phyloP scores from a whole-genome alignment of 1,139 yeast species.

The Diutina neorugosa region DNA sequence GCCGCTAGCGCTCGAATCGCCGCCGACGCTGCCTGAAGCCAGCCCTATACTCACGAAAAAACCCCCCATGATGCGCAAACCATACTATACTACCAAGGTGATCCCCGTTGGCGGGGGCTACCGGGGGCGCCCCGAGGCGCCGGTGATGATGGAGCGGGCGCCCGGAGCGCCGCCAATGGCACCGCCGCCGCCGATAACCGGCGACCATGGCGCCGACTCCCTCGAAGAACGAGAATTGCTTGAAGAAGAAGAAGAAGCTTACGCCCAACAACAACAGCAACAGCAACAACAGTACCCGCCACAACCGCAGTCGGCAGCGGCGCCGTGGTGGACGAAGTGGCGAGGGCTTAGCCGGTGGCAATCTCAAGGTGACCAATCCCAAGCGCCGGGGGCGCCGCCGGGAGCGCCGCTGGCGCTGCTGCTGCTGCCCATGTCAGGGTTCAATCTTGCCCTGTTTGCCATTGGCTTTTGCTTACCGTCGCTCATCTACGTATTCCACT shows the following conservation, averaged over 20 bases:
- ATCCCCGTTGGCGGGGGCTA: not conserved
- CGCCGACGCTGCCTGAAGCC: not conserved
- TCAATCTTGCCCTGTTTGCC: not conserved
- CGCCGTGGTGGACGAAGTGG: not conserved
- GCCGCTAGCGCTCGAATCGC: not conserved
- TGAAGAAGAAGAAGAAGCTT: not conserved
- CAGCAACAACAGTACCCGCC: not conserved
- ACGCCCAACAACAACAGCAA: not conserved
- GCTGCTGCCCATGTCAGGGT: not conserved
- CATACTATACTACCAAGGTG: not conserved
- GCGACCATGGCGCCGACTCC: not conserved
- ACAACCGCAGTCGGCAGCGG: not conserved
- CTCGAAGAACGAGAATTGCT: not conserved
- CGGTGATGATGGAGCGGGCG: not conserved
- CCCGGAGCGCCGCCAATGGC: not conserved
- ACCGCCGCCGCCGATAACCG: not conserved
- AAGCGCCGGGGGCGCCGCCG: not conserved
- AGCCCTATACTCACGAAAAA: not conserved
- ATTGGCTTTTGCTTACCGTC: not conserved
- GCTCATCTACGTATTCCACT: not conserved
- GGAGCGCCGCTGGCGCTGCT: too few relatives aligned
- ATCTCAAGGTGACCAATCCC: not conserved
- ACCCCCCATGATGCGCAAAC: not conserved
- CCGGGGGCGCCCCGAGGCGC: not conserved
- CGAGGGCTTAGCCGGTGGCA: not conserved